Evolutionary conservation across 164 flowering plant species (phyloP), one percentile per base, ranked within the genome.

Genomic region (Dillenia turbinata): DNA sequence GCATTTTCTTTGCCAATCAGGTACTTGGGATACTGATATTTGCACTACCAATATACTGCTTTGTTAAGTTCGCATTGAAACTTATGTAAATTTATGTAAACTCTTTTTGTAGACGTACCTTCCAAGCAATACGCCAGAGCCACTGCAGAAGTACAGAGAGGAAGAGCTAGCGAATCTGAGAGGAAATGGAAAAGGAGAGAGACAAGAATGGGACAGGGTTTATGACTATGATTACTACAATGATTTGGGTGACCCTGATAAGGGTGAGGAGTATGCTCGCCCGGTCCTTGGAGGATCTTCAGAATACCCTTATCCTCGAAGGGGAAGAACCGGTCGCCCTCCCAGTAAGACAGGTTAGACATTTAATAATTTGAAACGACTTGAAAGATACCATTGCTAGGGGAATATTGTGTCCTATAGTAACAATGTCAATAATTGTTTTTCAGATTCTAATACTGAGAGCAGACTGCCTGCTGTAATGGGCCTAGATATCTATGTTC

Each of bases 181-280:
- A 78, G 98, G 98, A 43, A 65, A 83, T 67, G 92, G 86, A 50
- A 69, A 33, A n/a, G 90, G 85, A 63, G 80, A 86, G 73, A 85
- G 80, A 12, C 62, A 87, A 59, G 84, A 88, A 63, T 79, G 90
- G 87, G 98, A 90, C 44, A 69, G 92, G 33, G 83, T 90, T 0
- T 93, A 93, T 53, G 97, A 93, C 62, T 93, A 93, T 50, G 94
- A 79, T 56, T 62, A 52, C 57, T 93, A 93, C 76, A 93, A 93
- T 64, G 98, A 93, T 73, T 72, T 88, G 54, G 92, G 92, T 6
- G 65, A 80, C 58, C 97, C 96, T 0, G 92, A 88, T 46, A 79
- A 76, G 59, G 85, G 78, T 44, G 46, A 61, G 0, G 44, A 72
- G 0, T 66, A 70, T 56, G 83, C 61, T 9, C 79, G 96, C 10